Percentiles rank a stretch among this genome's conserved stretches.
phyloP scores from a whole-genome alignment of 1,284 basidiomycete species.

The Trichosporon coremiiforme region DNA sequence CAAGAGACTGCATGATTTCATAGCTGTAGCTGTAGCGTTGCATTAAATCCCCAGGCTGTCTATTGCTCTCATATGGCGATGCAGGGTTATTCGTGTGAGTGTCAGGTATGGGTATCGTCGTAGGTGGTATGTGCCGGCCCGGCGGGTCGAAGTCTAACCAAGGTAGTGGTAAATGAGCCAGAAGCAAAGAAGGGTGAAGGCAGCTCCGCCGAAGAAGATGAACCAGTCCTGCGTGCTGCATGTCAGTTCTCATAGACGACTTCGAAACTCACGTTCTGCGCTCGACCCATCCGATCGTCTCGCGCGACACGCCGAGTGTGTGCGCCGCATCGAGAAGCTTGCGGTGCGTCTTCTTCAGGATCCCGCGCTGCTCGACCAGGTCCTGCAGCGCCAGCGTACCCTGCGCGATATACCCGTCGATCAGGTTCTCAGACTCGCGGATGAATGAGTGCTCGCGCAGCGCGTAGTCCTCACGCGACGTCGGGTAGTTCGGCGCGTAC shows the following conservation, averaged over 20 bases:
- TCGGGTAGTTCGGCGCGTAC: constrained; percentile 57
- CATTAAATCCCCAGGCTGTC: neutral
- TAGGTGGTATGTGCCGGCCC: constrained; percentile 4
- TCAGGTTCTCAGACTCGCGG: constrained; percentile 71
- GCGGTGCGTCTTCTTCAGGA: constrained; percentile 86
- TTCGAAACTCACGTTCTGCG: constrained; percentile 75
- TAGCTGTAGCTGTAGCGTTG: constrained; percentile 13
- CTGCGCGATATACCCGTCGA: constrained; percentile 88
- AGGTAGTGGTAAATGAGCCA: constrained; percentile 86
- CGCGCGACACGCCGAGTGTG: constrained; percentile 82
- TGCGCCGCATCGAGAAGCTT: constrained; percentile 84
- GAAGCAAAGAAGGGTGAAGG: constrained; percentile 88
- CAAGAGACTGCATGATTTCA: neutral
- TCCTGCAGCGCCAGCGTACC: constrained; percentile 86
- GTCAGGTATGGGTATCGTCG: constrained; percentile 14
- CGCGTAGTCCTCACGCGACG: constrained; percentile 70
- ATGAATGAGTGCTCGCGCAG: constrained; percentile 84
- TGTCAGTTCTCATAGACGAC: too few species aligned
- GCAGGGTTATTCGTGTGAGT: constrained; percentile 12
- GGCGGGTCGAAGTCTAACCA: constrained; percentile 62
- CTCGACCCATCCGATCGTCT: constrained; percentile 95
- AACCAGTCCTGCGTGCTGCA: constrained; percentile 88
- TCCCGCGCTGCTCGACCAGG: constrained; percentile 82
- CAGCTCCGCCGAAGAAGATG: constrained; percentile 78
- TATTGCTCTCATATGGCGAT: neutral